Evolutionary conservation across 768 basidiomycete species (phyloP).

Genomic region (Boletus subparvulus): DNA sequence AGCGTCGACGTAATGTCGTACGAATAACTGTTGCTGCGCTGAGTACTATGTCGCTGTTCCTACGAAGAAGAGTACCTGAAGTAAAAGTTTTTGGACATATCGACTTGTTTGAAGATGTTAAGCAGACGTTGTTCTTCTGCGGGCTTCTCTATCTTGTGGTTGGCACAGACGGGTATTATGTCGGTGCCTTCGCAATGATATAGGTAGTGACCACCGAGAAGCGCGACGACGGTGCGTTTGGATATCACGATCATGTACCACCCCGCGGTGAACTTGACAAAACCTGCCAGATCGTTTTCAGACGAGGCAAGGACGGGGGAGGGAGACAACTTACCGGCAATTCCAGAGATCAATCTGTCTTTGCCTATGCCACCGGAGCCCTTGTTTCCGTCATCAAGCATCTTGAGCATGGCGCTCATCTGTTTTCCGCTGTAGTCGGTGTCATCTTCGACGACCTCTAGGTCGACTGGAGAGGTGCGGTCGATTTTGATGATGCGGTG

Average conservation of each 20-base stretch:
- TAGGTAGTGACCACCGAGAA: conserved; percentile 93
- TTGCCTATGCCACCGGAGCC: conserved; percentile 83
- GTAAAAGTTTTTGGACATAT: conserved; percentile 99
- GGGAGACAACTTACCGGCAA: conserved; percentile 56
- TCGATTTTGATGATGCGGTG: conserved; percentile 95
- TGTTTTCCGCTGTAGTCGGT: conserved; percentile 86
- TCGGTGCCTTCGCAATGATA: conserved; percentile 95
- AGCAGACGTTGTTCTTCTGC: conserved; percentile 87
- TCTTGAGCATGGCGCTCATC: conserved; percentile 87
- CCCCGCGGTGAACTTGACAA: conserved; percentile 90
- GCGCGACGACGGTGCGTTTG: conserved; percentile 87
- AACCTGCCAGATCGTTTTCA: conserved; percentile 46
- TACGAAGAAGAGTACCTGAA: conserved; percentile 62
- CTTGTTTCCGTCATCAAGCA: conserved; percentile 95
- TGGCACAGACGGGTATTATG: conserved; percentile 72
- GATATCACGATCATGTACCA: conserved; percentile 94
- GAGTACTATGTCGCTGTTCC: background rate
- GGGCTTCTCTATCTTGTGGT: conserved; percentile 83
- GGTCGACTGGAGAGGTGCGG: conserved; percentile 72
- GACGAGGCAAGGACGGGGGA: too few species aligned
- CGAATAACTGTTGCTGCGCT: conserved; percentile 62
- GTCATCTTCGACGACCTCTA: conserved; percentile 82
- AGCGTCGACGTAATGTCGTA: conserved; percentile 97
- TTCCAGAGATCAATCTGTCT: conserved; percentile 75
- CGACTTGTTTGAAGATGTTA: conserved; percentile 92